Base-by-base conservation (phyloP, 768 basidiomycete species). In the Goffeauzyma gilvescens region DNA sequence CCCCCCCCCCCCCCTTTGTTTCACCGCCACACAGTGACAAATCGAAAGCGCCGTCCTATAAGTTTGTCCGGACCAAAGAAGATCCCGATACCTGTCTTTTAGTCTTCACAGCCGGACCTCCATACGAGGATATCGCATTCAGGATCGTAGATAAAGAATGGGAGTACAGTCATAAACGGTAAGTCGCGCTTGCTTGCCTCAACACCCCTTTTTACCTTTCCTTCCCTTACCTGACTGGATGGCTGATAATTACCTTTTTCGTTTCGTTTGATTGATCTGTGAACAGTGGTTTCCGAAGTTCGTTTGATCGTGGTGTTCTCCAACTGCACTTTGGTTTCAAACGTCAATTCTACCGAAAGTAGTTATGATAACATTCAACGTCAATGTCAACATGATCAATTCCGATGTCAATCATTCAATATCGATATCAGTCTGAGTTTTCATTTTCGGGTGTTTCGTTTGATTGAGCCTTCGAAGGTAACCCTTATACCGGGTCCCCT, bases 91-190 rank as follows among this genome's bases (percentile, higher is more conserved):
- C 90, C 1, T 82, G 84, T 10, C 69, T 93, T 17, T 66, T 98
- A 23, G 77, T 87, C 55, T 98, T 98, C 67, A 85, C 76, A 51
- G 85, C 93, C 23, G 93, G 93, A 6, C 89, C 90, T 39, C 90
- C 90, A 0, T 98, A 98, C 59, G 90, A 98, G 65, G 93, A 96
- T 52, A 89, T 96, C 49, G 93, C 93, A 6, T 98, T 98, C 69
- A 74, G 85, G 47, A 90, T 98, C 48, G 90, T 98, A 45, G 85
- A 93, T 55, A 74, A 85, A 41, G 87, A 93, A 63, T 98, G 93
- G 93, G 93, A 96, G 55, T 90, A 83, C 64, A 89, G 85, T 28
- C 89, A 96, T 58, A 93, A 90, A 69, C 75, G 85, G 84, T 83
- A 60, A 41, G 67, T 47, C 23, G 18, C 35, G 48, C 22, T n/a